These are phyloP conservation scores for Madurella mycetomatis DNA, from an alignment of 2,329 filamentous ascomycete species.

Conservation along the genomic window DNA sequence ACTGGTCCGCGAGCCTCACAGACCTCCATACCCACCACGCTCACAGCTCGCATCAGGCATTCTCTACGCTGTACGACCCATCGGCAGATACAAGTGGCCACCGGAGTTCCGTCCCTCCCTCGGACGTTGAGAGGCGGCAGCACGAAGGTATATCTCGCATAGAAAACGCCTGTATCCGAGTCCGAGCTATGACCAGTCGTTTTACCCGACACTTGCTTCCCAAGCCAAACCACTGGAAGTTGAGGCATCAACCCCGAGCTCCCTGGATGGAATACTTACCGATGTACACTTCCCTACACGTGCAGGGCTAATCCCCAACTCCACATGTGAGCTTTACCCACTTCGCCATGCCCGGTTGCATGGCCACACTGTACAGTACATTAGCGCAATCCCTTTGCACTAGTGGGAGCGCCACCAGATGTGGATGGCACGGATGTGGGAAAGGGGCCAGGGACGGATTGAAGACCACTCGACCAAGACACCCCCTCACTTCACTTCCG, in stretches of 20 bases:
- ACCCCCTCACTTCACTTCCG: background rate
- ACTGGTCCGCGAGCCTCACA: background rate
- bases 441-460: background rate
- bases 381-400: background rate
- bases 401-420: too few species aligned
- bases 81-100: constrained; percentile 15
- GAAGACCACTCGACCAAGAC: background rate
- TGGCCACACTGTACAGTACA: background rate
- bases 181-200: background rate
- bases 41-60: background rate
- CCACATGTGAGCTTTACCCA: too few species aligned
- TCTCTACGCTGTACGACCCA: constrained; percentile 6
- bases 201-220: background rate
- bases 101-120: constrained; percentile 3
- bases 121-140: background rate
- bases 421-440: background rate
- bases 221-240: too few species aligned
- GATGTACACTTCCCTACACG: too few species aligned
- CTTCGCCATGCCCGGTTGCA: background rate
- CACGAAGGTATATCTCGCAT: background rate
- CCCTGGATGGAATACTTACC: too few species aligned
- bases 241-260: too few species aligned
- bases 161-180: background rate
- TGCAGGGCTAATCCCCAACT: too few species aligned
- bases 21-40: background rate